A percentile compares a stretch with the other conserved stretches of the same genome.
Conservation (phyloP, 805 yeast species). For the Pichia nanzhaoensis region DNA sequence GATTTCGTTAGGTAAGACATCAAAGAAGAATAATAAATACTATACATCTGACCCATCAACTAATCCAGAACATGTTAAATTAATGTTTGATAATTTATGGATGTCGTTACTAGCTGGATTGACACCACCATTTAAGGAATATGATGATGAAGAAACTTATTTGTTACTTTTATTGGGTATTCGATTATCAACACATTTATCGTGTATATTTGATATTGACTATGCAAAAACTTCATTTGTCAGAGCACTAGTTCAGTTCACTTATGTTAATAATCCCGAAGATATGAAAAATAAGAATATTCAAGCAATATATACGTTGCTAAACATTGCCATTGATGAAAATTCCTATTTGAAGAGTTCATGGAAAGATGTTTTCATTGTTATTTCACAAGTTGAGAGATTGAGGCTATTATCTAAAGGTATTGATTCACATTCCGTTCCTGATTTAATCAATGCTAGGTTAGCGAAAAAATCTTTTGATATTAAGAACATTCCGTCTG, state of each 20-base stretch:
- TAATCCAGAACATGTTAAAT: slow-evolving; percentile 73
- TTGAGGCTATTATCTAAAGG: slow-evolving; percentile 84
- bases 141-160: slow-evolving; percentile 67
- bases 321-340: slow-evolving; percentile 72
- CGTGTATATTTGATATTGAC: slow-evolving; percentile 76
- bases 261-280: slow-evolving; percentile 69
- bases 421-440: slow-evolving; percentile 72
- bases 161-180: slow-evolving; percentile 78
- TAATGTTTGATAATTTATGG: slow-evolving; percentile 93
- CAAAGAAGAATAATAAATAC: slow-evolving; percentile 52
- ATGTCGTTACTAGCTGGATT: slow-evolving; percentile 94
- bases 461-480: slow-evolving; percentile 43
- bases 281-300: slow-evolving; percentile 77
- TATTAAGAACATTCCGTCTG: slow-evolving; percentile 20
- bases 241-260: slow-evolving; percentile 82
- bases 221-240: slow-evolving; percentile 86
- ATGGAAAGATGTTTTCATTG: slow-evolving; percentile 78
- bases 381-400: slow-evolving; percentile 88
- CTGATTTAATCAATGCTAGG: slow-evolving; percentile 78
- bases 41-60: slow-evolving; percentile 40
- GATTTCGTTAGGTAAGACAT: slow-evolving; percentile 49
- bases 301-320: slow-evolving; percentile 65
- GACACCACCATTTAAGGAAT: slow-evolving; percentile 88
- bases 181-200: slow-evolving; percentile 70
- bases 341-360: slow-evolving; percentile 69